Evolutionary conservation across 495 filamentous ascomycete genomes (phyloP).

Genomic region (Hypoxylon fragiforme): DNA sequence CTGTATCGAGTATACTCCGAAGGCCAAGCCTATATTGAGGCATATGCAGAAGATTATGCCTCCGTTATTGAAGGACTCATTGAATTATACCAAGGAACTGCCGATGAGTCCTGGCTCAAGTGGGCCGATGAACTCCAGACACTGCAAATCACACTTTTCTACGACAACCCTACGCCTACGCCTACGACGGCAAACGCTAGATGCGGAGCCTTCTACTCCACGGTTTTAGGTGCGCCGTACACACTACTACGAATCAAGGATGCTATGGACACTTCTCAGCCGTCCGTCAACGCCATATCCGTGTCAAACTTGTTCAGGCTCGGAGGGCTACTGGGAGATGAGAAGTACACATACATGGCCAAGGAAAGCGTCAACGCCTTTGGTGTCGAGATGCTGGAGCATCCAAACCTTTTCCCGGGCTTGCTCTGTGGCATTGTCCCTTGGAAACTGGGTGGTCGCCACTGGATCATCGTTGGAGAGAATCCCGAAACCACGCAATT

Average conservation of each 20-base stretch:
- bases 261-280: constrained; percentile 88
- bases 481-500: constrained; percentile 1
- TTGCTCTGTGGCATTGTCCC: constrained; percentile 76
- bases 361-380: constrained; percentile 80
- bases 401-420: constrained; percentile 84
- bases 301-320: constrained; percentile 84
- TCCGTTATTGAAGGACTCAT: constrained; percentile 83
- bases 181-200: constrained; percentile 35
- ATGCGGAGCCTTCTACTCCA: constrained; percentile 85
- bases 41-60: constrained; percentile 95
- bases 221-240: constrained; percentile 65
- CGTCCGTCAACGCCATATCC: constrained; percentile 83
- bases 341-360: constrained; percentile 64
- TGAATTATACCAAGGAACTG: constrained; percentile 85
- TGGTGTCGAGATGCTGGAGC: constrained; percentile 85
- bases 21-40: constrained; percentile 68
- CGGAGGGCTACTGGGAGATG: constrained; percentile 67
- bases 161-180: constrained; percentile 48
- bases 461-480: constrained; percentile 32
- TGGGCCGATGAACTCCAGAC: constrained; percentile 82
- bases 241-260: constrained; percentile 88
- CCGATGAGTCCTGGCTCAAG: constrained; percentile 74
- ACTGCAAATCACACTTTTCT: constrained; percentile 67
- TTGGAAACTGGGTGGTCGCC: constrained; percentile 55
- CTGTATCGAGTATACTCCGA: constrained; percentile 80